Base-by-base conservation (phyloP, 768 basidiomycete genomes). In the Podaxis sp. region DNA sequence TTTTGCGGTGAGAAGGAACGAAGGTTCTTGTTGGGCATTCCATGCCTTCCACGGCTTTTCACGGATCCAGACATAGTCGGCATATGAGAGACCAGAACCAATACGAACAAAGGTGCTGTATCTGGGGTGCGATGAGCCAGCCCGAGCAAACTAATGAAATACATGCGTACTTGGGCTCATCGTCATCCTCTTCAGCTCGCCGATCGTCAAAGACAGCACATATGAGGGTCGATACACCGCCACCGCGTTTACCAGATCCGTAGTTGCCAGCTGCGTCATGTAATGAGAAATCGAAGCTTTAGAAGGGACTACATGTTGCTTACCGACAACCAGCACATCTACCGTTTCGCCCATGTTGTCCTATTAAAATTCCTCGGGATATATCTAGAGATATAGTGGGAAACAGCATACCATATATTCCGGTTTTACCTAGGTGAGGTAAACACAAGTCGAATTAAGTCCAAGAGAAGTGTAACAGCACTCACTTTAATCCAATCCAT, bases 311-410 rank as follows among this genome's bases (percentile, higher is more conserved):
- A 36, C 14, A 9, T 21, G 16, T 25, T 32, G 67, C 86, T 64
- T 68, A 88, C 93, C 92, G 36, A 98, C 85, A 23, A 98, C 94
- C 6, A 98, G 74, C 1, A 96, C 85, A 66, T 98, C 96, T 2
- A 95, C 88, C 0, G 90, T 95, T 75, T 97, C 94, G 5, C 92
- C 93, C 82, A 95, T 85, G 62, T 92, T 89, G 65, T 95, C 93
- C 91, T 92, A 46, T 36, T 56, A 55, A 38, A 54, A 55, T 55
- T n/a, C n/a, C 23, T 35, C 14, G 46, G 35, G 7, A 50, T 16
- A 55, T 51, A 25, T 36, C 13, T 16, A 7, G 50, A 32, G 18
- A 7, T 32, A 9, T 59, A 36, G 51, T 18, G 1, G 51, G 16
- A 42, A 4, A 38, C 6, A 23, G 69, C 75, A 55, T 64, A 90